A percentile compares a stretch with the other conserved stretches of the same genome.
These are phyloP conservation scores for Neophaeococcomyces aloes DNA, from an alignment of 2,329 filamentous ascomycete genomes.

Conservation along the genomic window DNA sequence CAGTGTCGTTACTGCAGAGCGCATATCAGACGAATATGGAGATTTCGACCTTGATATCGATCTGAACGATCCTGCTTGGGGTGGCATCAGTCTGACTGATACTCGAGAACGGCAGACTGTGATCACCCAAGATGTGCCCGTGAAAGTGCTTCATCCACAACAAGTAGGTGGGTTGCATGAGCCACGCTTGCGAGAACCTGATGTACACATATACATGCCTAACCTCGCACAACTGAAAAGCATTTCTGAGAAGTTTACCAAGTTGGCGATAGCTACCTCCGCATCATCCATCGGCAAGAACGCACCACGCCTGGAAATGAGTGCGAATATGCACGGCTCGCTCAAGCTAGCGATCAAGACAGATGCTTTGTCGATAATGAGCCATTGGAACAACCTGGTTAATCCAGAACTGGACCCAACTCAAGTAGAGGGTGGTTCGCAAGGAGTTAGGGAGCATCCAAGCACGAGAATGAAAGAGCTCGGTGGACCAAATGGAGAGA, in stretches of 20 bases:
- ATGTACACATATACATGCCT: slow-evolving; percentile 86
- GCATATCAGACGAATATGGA: slow-evolving; percentile 17
- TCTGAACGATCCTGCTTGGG: slow-evolving; percentile 37
- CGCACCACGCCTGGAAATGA: slow-evolving; percentile 64
- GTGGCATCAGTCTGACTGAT: slow-evolving; percentile 38
- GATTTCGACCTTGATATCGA: slow-evolving; percentile 25
- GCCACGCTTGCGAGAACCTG: slow-evolving; percentile 77
- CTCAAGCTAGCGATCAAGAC: slow-evolving; percentile 70
- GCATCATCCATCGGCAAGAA: slow-evolving; percentile 26
- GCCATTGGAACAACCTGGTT: slow-evolving; percentile 71
- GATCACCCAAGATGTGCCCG: slow-evolving; percentile 92
- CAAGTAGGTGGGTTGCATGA: slow-evolving; percentile 91
- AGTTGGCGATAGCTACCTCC: slow-evolving; percentile 49
- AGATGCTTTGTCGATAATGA: slow-evolving; percentile 74
- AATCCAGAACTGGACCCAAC: slow-evolving; percentile 79
- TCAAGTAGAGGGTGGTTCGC: slow-evolving; percentile 56
- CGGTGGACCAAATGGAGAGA: slow-evolving; percentile 48
- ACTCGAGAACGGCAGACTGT: slow-evolving; percentile 72
- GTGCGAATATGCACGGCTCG: slow-evolving; percentile 89
- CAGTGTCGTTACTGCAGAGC: slow-evolving; percentile 33
- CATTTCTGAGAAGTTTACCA: slow-evolving; percentile 91
- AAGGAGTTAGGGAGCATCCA: slow-evolving; percentile 64
- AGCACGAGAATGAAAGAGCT: slow-evolving; percentile 63
- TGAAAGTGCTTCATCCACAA: slow-evolving; percentile 72
- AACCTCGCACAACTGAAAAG: slow-evolving; percentile 79